Conservation (phyloP, 371 early-diverging fungal species). For the Lichtheimia hyalospora region DNA sequence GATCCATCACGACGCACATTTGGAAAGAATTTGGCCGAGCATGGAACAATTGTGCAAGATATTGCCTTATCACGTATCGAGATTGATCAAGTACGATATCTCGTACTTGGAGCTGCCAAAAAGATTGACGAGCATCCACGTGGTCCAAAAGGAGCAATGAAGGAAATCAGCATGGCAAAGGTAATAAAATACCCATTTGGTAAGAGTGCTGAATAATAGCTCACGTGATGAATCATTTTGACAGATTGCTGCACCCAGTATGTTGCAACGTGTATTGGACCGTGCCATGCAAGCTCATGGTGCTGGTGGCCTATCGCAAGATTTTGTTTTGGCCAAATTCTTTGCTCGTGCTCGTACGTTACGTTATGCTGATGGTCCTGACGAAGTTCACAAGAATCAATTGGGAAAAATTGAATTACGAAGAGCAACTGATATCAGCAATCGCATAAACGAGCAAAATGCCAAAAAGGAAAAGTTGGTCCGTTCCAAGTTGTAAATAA, state of each 20-base stretch:
- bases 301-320: conserved; percentile 87
- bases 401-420: conserved; percentile 46
- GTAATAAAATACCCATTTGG: neutral
- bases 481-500: neutral
- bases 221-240: neutral
- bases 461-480: conserved; percentile 20
- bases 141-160: conserved; percentile 85
- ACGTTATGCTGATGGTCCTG: conserved; percentile 85
- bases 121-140: conserved; percentile 73
- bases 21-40: conserved; percentile 78
- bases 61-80: conserved; percentile 87
- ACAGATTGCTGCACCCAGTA: conserved; percentile 70
- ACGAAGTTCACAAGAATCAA: conserved; percentile 34
- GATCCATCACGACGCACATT: conserved; percentile 82
- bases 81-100: conserved; percentile 85
- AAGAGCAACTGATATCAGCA: conserved; percentile 34
- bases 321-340: conserved; percentile 81
- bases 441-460: conserved; percentile 28
- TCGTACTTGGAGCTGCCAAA: conserved; percentile 89
- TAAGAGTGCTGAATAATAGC: conserved; percentile 17
- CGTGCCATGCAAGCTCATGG: conserved; percentile 93
- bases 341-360: conserved; percentile 83
- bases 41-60: conserved; percentile 77
- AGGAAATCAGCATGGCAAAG: conserved; percentile 92
- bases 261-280: conserved; percentile 73